These are phyloP conservation scores for Thraustotheca clavata DNA, from an alignment of 352 stramenopile species.

Conservation along the genomic window DNA sequence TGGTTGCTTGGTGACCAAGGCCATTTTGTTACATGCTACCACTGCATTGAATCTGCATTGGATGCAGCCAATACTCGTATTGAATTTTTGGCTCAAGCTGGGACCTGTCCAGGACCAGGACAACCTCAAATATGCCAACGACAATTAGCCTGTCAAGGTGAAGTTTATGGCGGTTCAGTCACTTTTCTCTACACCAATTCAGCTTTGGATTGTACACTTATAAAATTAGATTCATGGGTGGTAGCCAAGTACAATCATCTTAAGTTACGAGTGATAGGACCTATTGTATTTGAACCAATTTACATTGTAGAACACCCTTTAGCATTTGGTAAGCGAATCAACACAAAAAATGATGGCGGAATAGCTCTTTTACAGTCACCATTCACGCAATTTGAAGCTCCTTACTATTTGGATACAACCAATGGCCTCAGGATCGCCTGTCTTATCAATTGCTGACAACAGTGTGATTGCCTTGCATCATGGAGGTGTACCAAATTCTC, in stretches of 20 bases:
- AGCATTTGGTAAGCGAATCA: slow-evolving; percentile 42
- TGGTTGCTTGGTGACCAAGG: slow-evolving; percentile 51
- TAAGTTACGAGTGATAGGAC: slow-evolving; percentile 31
- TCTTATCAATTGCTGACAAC: slow-evolving; percentile 42
- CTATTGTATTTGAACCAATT: slow-evolving; percentile 40
- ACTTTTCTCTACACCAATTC: slow-evolving; percentile 38
- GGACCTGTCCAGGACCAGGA: slow-evolving; percentile 26
- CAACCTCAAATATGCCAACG: slow-evolving; percentile 25
- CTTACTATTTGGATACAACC: slow-evolving; percentile 50
- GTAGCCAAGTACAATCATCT: slow-evolving; percentile 43
- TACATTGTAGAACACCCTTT: slow-evolving; percentile 62
- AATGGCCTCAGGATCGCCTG: slow-evolving; percentile 47
- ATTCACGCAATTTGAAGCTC: slow-evolving; percentile 29
- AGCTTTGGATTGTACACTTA: slow-evolving; percentile 46
- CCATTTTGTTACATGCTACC: slow-evolving; percentile 59
- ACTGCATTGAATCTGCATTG: slow-evolving; percentile 40
- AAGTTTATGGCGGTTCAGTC: slow-evolving; percentile 27
- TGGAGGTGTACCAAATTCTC: slow-evolving; percentile 39
- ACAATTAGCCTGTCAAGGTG: slow-evolving; percentile 29
- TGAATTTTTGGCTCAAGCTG: slow-evolving; percentile 55
- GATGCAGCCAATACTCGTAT: slow-evolving; percentile 37
- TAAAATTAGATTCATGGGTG: slow-evolving; percentile 34
- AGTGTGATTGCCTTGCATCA: slow-evolving; percentile 59
- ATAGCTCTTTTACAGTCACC: slow-evolving; percentile 26
- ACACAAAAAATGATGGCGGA: slow-evolving; percentile 33